phyloP scores from a whole-genome alignment of 2,329 filamentous ascomycete species.

The Emmonsia crescens region DNA sequence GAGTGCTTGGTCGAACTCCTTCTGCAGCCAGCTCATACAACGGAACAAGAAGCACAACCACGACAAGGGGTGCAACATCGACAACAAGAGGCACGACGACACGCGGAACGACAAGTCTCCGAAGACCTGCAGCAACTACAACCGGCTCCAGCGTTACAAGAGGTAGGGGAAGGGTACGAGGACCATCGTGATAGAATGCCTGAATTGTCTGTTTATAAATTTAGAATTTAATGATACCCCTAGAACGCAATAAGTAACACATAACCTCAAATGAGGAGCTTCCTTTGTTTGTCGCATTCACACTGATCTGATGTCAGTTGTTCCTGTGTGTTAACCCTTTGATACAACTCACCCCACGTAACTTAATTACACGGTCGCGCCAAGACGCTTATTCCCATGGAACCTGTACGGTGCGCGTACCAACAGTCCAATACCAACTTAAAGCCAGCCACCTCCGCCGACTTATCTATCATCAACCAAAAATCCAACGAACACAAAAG shows the following conservation, averaged over 20 bases:
- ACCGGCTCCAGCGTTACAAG: conserved; percentile 28
- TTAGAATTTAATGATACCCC: conserved; percentile 3
- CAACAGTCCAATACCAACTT: not conserved
- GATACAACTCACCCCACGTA: not conserved
- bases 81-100: conserved; percentile 17
- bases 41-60: conserved; percentile 13
- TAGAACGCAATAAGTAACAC: not conserved
- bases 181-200: conserved; percentile 4
- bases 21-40: conserved; percentile 21
- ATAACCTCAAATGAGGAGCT: not conserved
- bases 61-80: conserved; percentile 14
- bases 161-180: conserved; percentile 23
- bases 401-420: not conserved
- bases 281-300: not conserved
- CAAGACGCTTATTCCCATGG: not conserved
- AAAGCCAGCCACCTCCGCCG: not conserved
- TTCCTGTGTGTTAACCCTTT: not conserved
- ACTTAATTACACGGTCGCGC: not conserved
- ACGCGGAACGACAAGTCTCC: conserved; percentile 21
- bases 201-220: not conserved
- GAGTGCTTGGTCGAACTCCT: conserved; percentile 27
- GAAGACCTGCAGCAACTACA: conserved; percentile 30
- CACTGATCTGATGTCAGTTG: not conserved
- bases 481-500: not conserved
- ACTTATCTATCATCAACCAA: not conserved